Percentiles rank a stretch among this genome's conserved stretches.
These are phyloP conservation scores for Pseudopithomyces maydicus DNA, from an alignment of 2,329 filamentous ascomycete species.

Conservation along the genomic window DNA sequence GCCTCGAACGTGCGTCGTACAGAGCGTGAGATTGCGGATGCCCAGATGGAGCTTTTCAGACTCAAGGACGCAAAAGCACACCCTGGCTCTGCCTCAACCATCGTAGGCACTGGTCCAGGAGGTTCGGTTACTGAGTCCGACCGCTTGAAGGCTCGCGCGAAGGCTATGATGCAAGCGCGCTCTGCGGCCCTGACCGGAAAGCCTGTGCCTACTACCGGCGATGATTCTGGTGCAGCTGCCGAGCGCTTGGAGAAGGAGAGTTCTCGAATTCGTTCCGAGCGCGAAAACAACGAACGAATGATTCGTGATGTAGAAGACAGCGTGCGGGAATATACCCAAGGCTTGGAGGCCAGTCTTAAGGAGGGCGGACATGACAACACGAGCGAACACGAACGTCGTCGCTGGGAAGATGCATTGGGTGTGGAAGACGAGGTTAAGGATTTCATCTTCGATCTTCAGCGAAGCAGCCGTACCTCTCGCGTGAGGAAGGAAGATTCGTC, in stretches of 20 bases:
- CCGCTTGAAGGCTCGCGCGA: constrained; percentile 89
- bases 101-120: constrained; percentile 91
- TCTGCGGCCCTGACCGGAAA: constrained; percentile 90
- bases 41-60: constrained; percentile 89
- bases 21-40: constrained; percentile 91
- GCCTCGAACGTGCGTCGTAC: constrained; percentile 90
- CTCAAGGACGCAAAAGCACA: constrained; percentile 91
- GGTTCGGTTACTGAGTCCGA: constrained; percentile 91
- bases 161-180: constrained; percentile 98
- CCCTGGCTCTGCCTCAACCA: constrained; percentile 76
- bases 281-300: constrained; percentile 95
- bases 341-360: constrained; percentile 86
- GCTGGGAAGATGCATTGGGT: constrained; percentile 95
- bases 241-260: constrained; percentile 89
- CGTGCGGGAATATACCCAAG: constrained; percentile 82
- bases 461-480: constrained; percentile 77
- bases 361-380: constrained; percentile 76
- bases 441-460: constrained; percentile 95
- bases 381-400: constrained; percentile 85
- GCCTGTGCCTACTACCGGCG: constrained; percentile 70
- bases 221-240: constrained; percentile 78
- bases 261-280: constrained; percentile 78
- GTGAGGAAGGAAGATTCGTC: constrained; percentile 64
- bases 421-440: constrained; percentile 97
- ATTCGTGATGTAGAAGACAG: constrained; percentile 96